Base-by-base conservation (phyloP, 371 early-diverging fungal genomes). In the Chytridium lagenaria region DNA sequence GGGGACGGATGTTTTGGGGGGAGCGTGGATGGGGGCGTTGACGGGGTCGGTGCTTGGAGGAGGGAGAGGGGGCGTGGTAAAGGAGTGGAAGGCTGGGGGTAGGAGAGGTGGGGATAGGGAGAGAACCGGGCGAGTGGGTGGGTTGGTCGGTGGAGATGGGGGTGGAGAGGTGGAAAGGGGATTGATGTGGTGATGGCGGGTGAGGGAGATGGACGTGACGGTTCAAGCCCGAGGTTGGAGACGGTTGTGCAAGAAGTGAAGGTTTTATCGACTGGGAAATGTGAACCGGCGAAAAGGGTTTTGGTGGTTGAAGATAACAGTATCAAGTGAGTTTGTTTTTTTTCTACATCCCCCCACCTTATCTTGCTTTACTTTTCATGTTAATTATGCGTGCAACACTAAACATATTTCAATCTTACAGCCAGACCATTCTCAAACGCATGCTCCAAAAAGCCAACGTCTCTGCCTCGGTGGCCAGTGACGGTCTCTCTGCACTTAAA, bases 401-500 rank as follows among this genome's bases (percentile, higher is more conserved):
- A 12, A 52, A 52, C 5, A 12, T 15, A 52, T 44, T 44, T 44
- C 44, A 7, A 44, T n/a, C n/a, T n/a, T n/a, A 52, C 7, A 52
- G 55, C 55, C 55, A 52, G 23, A 52, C 55, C 26, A 52, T 52
- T 26, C 55, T 52, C 55, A 52, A 52, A 52, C 55, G 55, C 12
- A 52, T 52, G 16, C 55, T 52, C n/a, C 12, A 5, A 5, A 7
- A 52, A 26, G 55, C 55, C 5, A 52, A 52, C 55, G 55, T 52
- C 5, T 10, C 55, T 5, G 55, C 26, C 26, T 7, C 7, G 23
- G 55, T 52, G 5, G 55, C 55, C 12, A 52, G 55, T 23, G 55
- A 52, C 55, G 55, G 55, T 26, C 23, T n/a, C 55, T 15, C n/a
- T 23, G 55, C 55, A 5, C 55, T 52, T 23, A 7, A 23, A 5